Evolutionary conservation across 148 eudicot species (phyloP), one percentile per base, ranked within the genome.

Genomic region (Limonium bicolor): DNA sequence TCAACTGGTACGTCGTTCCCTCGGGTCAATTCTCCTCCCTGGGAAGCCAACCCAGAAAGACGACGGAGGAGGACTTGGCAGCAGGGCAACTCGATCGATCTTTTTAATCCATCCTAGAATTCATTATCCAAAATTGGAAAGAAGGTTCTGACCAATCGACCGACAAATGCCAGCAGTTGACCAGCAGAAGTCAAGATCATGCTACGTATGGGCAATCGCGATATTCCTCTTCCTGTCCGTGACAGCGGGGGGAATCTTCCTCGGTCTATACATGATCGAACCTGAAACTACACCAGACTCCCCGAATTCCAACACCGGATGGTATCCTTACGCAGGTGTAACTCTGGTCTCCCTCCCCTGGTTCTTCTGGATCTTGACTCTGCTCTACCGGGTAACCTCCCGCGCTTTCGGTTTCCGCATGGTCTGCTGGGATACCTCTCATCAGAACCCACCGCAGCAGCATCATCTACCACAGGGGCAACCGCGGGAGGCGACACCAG

Each of bases 311-410:
- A n/a, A n/a, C n/a, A 52, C 60, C 4, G 35, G 58, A 1, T 55
- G 51, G 54, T 68, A 63, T 20, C 66, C 74, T 0, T 2, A 22
- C 20, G 47, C 46, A 9, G 74, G 74, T 6, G 55, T 69, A 1
- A 7, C 7, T 4, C 30, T 69, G 14, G 56, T 69, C 33, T 63
- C 65, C 39, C 34, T 69, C 20, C 74, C 74, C 4, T 69, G 74
- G 74, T 46, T 69, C 40, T 69, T 69, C 39, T 69, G 74, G 74
- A 11, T 69, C 17, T 32, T 64, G 4, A 55, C 64, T 3, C 33
- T 56, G 12, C 20, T 54, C 4, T 69, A 69, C 18, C 48, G 74
- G 2, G 41, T 64, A 36, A 10, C 60, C 9, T 69, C 74, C 0
- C 64, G 74, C 23, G 23, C 58, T 4, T 53, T 50, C 20, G 74